Evolutionary conservation across 208 protist genomes (phyloP).

Genomic region (Trypanosoma caninum): DNA sequence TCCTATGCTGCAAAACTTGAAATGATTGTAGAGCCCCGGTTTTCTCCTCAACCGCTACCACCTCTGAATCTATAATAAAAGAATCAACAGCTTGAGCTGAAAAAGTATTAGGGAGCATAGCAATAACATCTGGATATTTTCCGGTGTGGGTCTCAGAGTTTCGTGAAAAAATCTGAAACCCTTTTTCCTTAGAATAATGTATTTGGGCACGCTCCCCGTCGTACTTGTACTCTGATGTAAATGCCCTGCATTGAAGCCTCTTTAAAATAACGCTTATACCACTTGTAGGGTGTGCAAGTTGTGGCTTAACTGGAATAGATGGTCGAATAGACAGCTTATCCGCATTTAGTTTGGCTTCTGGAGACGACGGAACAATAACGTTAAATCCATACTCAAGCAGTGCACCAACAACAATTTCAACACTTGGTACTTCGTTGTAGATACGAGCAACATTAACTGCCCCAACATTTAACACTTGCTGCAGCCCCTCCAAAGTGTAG

Average conservation of each 20-base stretch:
- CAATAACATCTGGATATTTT: constrained; percentile 98
- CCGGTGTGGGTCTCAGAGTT: constrained; percentile 97
- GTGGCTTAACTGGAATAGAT: constrained; percentile 97
- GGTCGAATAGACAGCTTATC: constrained; percentile 74
- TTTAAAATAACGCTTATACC: constrained; percentile 86
- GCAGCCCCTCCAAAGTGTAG: constrained; percentile 53
- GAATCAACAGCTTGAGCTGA: constrained; percentile 63
- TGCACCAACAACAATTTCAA: constrained; percentile 72
- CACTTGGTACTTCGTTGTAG: constrained; percentile 83
- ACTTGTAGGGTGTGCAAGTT: constrained; percentile 98
- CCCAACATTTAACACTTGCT: constrained; percentile 59
- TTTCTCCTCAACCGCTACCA: constrained; percentile 93
- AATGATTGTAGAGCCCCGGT: constrained; percentile 95
- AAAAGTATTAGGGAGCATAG: constrained; percentile 63
- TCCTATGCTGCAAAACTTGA: constrained; percentile 90
- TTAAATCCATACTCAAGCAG: constrained; percentile 74
- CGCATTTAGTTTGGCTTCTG: constrained; percentile 31
- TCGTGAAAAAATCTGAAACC: constrained; percentile 96
- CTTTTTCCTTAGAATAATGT: constrained; percentile 74
- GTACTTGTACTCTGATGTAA: constrained; percentile 99
- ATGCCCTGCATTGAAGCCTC: constrained; percentile 78
- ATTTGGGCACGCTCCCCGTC: constrained; percentile 98
- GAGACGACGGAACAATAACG: constrained; percentile 58
- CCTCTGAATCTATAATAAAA: constrained; percentile 99
- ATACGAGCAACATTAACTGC: constrained; percentile 54